Evolutionary conservation across 1,139 yeast genomes (phyloP), one percentile per base, ranked within the genome.

Genomic region (Magnusiomyces fungicola): DNA sequence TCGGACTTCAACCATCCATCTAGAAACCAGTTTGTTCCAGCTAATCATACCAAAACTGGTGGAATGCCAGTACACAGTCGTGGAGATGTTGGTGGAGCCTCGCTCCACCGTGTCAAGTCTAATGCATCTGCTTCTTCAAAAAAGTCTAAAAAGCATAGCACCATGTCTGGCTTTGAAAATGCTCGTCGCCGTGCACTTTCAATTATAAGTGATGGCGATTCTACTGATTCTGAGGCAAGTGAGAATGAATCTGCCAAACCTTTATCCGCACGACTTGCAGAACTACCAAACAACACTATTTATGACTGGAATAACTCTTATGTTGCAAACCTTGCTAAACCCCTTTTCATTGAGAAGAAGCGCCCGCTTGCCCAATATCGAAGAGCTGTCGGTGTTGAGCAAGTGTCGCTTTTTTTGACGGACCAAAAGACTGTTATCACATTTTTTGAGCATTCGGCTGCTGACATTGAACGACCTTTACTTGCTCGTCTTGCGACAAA

Each of bases 361-460:
- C 62, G 76, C 39, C 79, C 79, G 6, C 60, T 76, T 32, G 71
- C 72, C 48, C 59, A 66, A 33, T 64, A 72, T 51, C 68, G 71
- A n/a, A 60, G 74, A 47, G 71, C 72, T 23, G 77, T 76, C 14
- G 79, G 78, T 0, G 66, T 75, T 10, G 82, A 78, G 56, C 81
- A 78, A 58, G 75, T 74, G 2, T 73, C 80, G 0, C 58, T 77
- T 44, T 76, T 74, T 54, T 53, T 77, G 23, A 66, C 74, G 4
- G 57, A 66, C n/a, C 69, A 72, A 48, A 65, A 69, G 19, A 69
- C 76, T 0, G 73, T 76, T 6, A 67, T 78, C 14, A 70, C 81
- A 0, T 75, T 78, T 55, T 77, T 78, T 57, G 81, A 78, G 56
- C 71, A 75, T 51, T 69, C 77, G 2, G 79, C 78, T 2, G 68